Conservation (phyloP, 2,329 filamentous ascomycete genomes). For the Colletotrichum camelliae region DNA sequence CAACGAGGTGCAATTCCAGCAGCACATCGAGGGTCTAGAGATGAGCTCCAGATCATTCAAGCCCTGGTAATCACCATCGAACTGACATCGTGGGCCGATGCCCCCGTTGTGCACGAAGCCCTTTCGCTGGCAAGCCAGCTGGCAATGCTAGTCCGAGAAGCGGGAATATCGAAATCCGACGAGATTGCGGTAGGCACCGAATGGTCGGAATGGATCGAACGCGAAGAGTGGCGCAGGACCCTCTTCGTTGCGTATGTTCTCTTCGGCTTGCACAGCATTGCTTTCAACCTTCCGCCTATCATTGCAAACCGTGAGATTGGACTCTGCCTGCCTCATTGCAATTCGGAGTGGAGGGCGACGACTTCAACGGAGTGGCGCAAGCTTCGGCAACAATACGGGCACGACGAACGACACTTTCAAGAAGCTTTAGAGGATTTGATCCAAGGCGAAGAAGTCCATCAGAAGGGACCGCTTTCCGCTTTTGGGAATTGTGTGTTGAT, state of each 20-base stretch:
- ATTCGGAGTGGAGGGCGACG: constrained; percentile 59
- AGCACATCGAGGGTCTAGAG: too few relatives aligned
- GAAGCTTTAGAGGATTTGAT: too few relatives aligned
- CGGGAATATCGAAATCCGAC: constrained; percentile 40
- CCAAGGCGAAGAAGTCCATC: too few relatives aligned
- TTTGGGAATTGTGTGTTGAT: too few relatives aligned
- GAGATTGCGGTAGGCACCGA: neutral
- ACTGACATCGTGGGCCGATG: too few relatives aligned
- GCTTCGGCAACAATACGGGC: constrained; percentile 37
- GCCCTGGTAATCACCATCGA: too few relatives aligned
- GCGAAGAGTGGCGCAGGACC: neutral
- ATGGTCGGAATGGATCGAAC: constrained; percentile 58
- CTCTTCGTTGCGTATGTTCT: constrained; percentile 54
- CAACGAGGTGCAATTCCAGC: too few relatives aligned
- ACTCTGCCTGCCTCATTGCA: constrained; percentile 57
- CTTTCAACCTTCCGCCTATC: constrained; percentile 65
- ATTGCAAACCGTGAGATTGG: constrained; percentile 60
- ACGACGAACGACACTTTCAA: too few relatives aligned
- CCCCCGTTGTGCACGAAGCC: too few relatives aligned
- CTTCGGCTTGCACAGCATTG: constrained; percentile 65
- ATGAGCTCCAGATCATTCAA: too few relatives aligned
- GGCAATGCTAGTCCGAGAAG: constrained; percentile 59
- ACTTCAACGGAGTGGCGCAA: constrained; percentile 54
- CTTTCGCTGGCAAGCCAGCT: constrained; percentile 62
- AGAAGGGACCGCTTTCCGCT: too few relatives aligned